phyloP scores from a whole-genome alignment of 257 asterid species.

The Rehmannia glutinosa region DNA sequence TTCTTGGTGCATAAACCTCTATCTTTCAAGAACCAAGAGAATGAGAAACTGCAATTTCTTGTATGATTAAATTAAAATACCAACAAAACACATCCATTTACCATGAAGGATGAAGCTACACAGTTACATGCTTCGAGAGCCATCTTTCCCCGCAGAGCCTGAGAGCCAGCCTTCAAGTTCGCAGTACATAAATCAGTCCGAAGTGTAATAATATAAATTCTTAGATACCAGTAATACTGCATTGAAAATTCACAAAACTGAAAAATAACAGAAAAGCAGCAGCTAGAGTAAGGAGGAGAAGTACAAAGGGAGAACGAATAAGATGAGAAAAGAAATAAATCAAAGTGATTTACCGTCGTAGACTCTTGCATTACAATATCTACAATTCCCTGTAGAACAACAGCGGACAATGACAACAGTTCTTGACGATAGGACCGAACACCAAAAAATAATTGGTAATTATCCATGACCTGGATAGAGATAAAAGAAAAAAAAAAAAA shows the following conservation, averaged over 20 bases:
- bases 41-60: slow-evolving; percentile 2
- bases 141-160: slow-evolving; percentile 65
- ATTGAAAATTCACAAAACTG: background rate
- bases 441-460: slow-evolving; percentile 45
- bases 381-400: slow-evolving; percentile 41
- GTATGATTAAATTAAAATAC: background rate
- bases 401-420: slow-evolving; percentile 45
- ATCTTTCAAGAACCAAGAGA: background rate
- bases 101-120: slow-evolving; percentile 62
- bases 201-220: background rate
- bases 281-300: too few relatives aligned
- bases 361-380: slow-evolving; percentile 58
- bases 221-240: background rate
- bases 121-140: slow-evolving; percentile 83
- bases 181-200: background rate
- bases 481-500: background rate
- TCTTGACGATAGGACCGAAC: slow-evolving; percentile 50
- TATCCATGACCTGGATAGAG: slow-evolving; percentile 43
- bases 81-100: slow-evolving; percentile 14
- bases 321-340: background rate
- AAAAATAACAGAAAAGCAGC: slow-evolving; percentile 13
- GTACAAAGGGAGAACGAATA: background rate
- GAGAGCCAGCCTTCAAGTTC: slow-evolving; percentile 19
- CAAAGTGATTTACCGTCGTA: slow-evolving; percentile 45
- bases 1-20: too few relatives aligned